phyloP scores from a whole-genome alignment of 2,329 filamentous ascomycete species.

The Diaporthe ilicicola region DNA sequence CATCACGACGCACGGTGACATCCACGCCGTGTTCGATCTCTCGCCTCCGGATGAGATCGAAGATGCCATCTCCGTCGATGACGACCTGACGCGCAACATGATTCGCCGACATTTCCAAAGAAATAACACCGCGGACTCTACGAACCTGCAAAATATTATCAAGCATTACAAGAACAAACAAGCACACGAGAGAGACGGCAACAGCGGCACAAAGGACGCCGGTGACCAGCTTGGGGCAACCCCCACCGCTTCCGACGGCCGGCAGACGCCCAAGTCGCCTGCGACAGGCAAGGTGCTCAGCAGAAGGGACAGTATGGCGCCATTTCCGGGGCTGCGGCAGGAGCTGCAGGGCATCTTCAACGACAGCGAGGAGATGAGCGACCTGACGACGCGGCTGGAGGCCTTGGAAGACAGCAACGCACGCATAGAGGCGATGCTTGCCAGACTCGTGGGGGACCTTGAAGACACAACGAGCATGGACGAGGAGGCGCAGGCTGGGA shows the following conservation, averaged over 20 bases:
- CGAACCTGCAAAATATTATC: slow-evolving; percentile 25
- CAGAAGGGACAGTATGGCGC: slow-evolving; percentile 62
- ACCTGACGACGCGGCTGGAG: slow-evolving; percentile 54
- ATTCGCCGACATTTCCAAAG: slow-evolving; percentile 65
- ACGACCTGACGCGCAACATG: slow-evolving; percentile 65
- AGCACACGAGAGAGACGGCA: slow-evolving; percentile 12
- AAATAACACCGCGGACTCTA: slow-evolving; percentile 49
- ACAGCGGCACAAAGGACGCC: slow-evolving; percentile 16
- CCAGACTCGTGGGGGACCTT: slow-evolving; percentile 44
- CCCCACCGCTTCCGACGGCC: slow-evolving; percentile 14
- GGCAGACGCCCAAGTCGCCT: slow-evolving; percentile 36
- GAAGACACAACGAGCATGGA: slow-evolving; percentile 31
- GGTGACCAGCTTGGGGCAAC: slow-evolving; percentile 14
- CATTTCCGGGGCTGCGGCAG: slow-evolving; percentile 59
- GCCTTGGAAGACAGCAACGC: slow-evolving; percentile 59
- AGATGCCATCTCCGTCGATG: slow-evolving; percentile 66
- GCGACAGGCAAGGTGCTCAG: slow-evolving; percentile 8
- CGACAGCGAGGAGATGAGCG: slow-evolving; percentile 54
- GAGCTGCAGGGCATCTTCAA: slow-evolving; percentile 60
- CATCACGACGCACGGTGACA: slow-evolving; percentile 75
- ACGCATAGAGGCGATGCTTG: slow-evolving; percentile 58
- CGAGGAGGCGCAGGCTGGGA: slow-evolving; percentile 38
- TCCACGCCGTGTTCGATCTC: slow-evolving; percentile 77
- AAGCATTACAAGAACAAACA: slow-evolving; percentile 31
- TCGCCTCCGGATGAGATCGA: slow-evolving; percentile 70